Evolutionary conservation across 345 rosid species (phyloP).

Genomic region (Brassica nigra): DNA sequence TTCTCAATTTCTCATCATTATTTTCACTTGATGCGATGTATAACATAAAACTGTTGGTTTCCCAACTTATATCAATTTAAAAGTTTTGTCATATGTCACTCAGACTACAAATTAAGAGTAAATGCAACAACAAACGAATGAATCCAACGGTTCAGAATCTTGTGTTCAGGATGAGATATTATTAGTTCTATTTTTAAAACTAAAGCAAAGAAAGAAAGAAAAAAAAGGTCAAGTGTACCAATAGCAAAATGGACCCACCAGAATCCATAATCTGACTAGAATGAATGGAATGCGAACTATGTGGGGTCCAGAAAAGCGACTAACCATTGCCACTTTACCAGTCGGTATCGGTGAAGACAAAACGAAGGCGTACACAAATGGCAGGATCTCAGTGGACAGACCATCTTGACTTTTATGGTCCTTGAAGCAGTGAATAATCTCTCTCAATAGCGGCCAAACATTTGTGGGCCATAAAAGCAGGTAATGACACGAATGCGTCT

Average conservation of each 20-base stretch:
- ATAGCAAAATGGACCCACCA: conserved; percentile 20
- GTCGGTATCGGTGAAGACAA: conserved; percentile 31
- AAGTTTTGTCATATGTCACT: background rate
- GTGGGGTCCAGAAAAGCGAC: conserved; percentile 31
- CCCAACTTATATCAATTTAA: background rate
- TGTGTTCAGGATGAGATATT: background rate
- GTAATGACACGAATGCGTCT: conserved; percentile 17
- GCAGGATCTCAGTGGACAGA: conserved; percentile 6
- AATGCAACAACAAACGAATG: background rate
- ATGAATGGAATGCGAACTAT: conserved; percentile 32
- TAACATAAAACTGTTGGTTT: conserved; percentile 14
- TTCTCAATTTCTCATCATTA: background rate
- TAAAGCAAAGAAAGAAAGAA: background rate
- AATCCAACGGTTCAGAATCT: conserved; percentile 28
- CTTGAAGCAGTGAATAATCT: conserved; percentile 18
- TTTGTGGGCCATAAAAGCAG: conserved; percentile 10
- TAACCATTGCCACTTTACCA: conserved; percentile 25
- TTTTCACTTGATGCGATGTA: conserved; percentile 10
- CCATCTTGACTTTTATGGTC: conserved; percentile 26
- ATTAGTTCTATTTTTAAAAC: background rate
- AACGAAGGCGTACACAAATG: conserved; percentile 17
- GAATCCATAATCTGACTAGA: conserved; percentile 39
- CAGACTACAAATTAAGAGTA: background rate
- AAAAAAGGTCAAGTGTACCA: conserved; percentile 2
- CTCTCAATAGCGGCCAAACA: conserved; percentile 16